Evolutionary conservation across 164 flowering plant species (phyloP).

Genomic region (Warburgia ugandensis): DNA sequence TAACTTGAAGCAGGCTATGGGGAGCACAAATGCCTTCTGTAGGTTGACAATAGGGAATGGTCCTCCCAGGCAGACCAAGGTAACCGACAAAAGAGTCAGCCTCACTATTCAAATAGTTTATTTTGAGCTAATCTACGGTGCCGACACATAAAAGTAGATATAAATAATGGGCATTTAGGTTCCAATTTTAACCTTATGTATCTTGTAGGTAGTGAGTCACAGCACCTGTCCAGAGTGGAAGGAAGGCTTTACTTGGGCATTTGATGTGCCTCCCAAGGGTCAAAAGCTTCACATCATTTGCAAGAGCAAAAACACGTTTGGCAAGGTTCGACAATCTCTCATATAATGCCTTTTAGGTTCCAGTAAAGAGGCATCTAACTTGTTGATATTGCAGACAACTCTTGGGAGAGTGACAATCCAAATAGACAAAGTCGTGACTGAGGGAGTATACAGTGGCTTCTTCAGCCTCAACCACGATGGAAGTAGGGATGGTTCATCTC

Average conservation of each 20-base stretch:
- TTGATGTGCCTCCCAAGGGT: conserved; percentile 93
- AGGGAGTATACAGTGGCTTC: conserved; percentile 71
- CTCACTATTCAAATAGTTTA: background rate
- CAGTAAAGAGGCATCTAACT: background rate
- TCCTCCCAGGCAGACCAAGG: conserved; percentile 83
- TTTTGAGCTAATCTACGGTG: background rate
- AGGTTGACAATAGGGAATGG: conserved; percentile 73
- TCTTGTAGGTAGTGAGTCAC: conserved; percentile 61
- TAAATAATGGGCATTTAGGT: no score
- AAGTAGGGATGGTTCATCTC: conserved; percentile 67
- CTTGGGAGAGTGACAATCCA: conserved; percentile 85
- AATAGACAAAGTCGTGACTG: conserved; percentile 80
- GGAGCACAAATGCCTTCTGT: conserved; percentile 81
- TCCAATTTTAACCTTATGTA: background rate
- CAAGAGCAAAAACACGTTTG: conserved; percentile 86
- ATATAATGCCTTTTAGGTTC: background rate
- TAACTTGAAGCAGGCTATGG: conserved; percentile 76
- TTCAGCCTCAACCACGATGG: conserved; percentile 71
- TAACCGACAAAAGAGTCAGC: conserved; percentile 12
- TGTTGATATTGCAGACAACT: conserved; percentile 45
- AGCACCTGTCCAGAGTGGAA: conserved; percentile 80
- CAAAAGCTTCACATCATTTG: conserved; percentile 84
- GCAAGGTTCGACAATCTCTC: conserved; percentile 47
- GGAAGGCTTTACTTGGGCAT: conserved; percentile 92
- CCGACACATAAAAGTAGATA: background rate